phyloP scores from a whole-genome alignment of 83 land plant species.

The Isoetes engelmannii region DNA sequence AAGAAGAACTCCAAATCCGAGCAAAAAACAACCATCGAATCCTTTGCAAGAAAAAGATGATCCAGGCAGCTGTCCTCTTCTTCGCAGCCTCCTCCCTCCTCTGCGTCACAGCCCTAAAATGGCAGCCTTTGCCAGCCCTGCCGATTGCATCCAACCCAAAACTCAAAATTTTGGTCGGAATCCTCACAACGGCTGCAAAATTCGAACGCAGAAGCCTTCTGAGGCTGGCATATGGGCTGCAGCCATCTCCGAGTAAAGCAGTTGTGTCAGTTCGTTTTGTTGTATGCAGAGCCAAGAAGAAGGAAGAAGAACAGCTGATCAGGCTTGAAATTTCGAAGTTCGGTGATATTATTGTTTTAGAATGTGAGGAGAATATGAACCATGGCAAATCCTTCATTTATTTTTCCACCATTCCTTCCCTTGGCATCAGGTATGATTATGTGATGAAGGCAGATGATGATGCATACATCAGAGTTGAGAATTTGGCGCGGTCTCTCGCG shows the following conservation, averaged over 20 bases:
- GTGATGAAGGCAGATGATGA: slow-evolving; percentile 87
- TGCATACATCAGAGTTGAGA: slow-evolving; percentile 37
- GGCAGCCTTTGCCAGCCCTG: too few relatives aligned
- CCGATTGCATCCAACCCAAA: too few relatives aligned
- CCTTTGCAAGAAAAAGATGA: too few relatives aligned
- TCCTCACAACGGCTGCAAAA: slow-evolving; percentile 46
- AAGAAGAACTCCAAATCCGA: too few relatives aligned
- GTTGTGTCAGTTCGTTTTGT: slow-evolving; percentile 54
- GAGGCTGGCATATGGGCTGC: slow-evolving; percentile 50
- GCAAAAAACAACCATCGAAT: too few relatives aligned
- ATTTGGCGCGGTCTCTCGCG: slow-evolving; percentile 35
- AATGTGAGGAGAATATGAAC: slow-evolving; percentile 66
- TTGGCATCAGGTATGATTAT: slow-evolving; percentile 47
- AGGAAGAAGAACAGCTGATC: slow-evolving; percentile 43
- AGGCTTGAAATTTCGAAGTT: slow-evolving; percentile 51
- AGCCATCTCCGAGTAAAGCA: slow-evolving; percentile 14
- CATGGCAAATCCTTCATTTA: slow-evolving; percentile 58
- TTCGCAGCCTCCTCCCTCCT: too few relatives aligned
- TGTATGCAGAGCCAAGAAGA: slow-evolving; percentile 51
- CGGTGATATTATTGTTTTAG: slow-evolving; percentile 57
- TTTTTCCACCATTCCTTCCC: slow-evolving; percentile 48
- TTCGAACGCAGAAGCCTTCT: slow-evolving; percentile 52
- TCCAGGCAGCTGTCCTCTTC: too few relatives aligned
- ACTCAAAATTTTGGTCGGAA: slow-evolving; percentile 39
- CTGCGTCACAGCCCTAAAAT: too few relatives aligned